phyloP scores from a whole-genome alignment of 75 land plant genomes.

The Cryptomeria japonica region DNA sequence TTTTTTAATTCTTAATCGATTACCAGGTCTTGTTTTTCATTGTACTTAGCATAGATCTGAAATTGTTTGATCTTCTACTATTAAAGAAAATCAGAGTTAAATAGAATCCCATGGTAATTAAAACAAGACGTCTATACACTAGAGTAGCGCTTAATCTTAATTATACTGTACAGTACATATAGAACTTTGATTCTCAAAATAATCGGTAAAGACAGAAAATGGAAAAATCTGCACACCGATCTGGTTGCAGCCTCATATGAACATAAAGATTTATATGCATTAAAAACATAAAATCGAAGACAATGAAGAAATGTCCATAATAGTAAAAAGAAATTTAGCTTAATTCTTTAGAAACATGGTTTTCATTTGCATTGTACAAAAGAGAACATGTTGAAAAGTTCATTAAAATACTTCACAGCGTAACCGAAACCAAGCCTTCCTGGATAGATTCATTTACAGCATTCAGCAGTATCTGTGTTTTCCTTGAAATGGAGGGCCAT shows the following conservation, averaged over 20 bases:
- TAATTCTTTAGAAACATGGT: too few species aligned
- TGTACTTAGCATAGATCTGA: too few species aligned
- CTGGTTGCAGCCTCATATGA: neutral
- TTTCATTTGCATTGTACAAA: too few species aligned
- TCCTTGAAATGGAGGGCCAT: slow-evolving; percentile 62
- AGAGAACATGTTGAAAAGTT: neutral
- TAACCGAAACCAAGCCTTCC: slow-evolving; percentile 41
- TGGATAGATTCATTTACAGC: slow-evolving; percentile 71
- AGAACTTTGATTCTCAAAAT: neutral
- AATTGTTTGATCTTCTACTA: too few species aligned
- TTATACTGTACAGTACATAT: neutral
- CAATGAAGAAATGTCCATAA: neutral
- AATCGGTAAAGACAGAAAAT: neutral
- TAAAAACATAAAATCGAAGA: too few species aligned
- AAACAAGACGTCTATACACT: too few species aligned
- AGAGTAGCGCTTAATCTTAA: too few species aligned
- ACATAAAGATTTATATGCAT: neutral
- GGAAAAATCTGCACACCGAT: neutral
- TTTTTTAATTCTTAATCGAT: too few species aligned
- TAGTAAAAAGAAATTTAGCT: too few species aligned
- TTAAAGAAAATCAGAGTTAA: too few species aligned
- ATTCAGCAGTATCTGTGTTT: slow-evolving; percentile 71
- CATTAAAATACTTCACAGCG: neutral
- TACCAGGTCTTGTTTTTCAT: too few species aligned
- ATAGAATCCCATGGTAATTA: too few species aligned